A percentile compares a stretch with the other conserved stretches of the same genome.
These are phyloP conservation scores for Diaporthe helianthi DNA, from an alignment of 2,329 filamentous ascomycete genomes.

Conservation along the genomic window DNA sequence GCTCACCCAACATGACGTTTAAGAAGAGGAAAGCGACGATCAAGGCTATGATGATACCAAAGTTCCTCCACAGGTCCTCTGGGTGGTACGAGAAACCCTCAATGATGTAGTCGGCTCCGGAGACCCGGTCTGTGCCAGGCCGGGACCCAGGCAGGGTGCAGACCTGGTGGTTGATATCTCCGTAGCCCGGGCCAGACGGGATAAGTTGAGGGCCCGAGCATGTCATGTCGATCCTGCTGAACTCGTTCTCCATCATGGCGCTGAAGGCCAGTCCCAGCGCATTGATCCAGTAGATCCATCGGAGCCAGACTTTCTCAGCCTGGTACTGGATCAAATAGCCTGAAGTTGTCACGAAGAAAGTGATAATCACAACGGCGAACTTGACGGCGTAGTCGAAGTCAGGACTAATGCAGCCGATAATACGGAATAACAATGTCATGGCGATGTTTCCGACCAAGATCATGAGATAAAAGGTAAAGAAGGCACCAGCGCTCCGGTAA, in stretches of 20 bases:
- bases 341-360: slow-evolving; percentile 79
- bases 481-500: slow-evolving; percentile 72
- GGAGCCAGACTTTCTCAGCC: slow-evolving; percentile 75
- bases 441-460: slow-evolving; percentile 72
- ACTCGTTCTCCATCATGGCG: slow-evolving; percentile 87
- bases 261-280: slow-evolving; percentile 77
- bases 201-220: slow-evolving; percentile 74
- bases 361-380: slow-evolving; percentile 79
- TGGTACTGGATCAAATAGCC: slow-evolving; percentile 87
- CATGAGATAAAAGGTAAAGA: slow-evolving; percentile 79
- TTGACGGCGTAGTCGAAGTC: slow-evolving; percentile 89
- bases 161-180: slow-evolving; percentile 75
- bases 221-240: slow-evolving; percentile 70
- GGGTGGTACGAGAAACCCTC: slow-evolving; percentile 72
- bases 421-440: slow-evolving; percentile 81
- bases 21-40: slow-evolving; percentile 77
- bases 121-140: slow-evolving; percentile 68
- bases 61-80: slow-evolving; percentile 80
- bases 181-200: slow-evolving; percentile 74
- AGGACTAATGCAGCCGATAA: slow-evolving; percentile 75
- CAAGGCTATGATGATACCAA: slow-evolving; percentile 79
- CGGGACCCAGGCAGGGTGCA: slow-evolving; percentile 80
- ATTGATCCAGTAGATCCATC: slow-evolving; percentile 84
- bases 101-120: slow-evolving; percentile 73
- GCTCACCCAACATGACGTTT: slow-evolving; percentile 81